phyloP scores from a whole-genome alignment of 2,329 filamentous ascomycete species.

The Monilinia fructicola region DNA sequence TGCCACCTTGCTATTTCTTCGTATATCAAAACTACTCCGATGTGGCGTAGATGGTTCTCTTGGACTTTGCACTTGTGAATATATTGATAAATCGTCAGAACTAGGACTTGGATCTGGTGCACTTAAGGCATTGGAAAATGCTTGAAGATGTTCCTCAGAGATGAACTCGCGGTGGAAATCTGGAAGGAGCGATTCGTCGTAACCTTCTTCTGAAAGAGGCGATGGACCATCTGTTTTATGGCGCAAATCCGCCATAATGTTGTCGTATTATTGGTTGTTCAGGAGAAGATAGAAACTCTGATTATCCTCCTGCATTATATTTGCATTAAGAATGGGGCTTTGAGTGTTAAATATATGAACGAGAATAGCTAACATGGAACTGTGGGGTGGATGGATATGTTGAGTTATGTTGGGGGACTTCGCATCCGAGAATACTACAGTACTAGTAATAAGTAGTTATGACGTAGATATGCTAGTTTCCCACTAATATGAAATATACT shows the following conservation, averaged over 20 bases:
- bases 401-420: slow-evolving; percentile 11
- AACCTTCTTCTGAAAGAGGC: slow-evolving; percentile 61
- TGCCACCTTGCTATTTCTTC: slow-evolving; percentile 22
- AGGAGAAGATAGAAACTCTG: slow-evolving; percentile 2
- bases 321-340: slow-evolving; percentile 17
- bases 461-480: slow-evolving; percentile 15
- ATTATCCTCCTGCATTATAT: slow-evolving; percentile 19
- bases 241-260: slow-evolving; percentile 37
- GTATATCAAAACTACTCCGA: slow-evolving; percentile 29
- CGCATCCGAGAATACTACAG: slow-evolving; percentile 4
- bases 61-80: slow-evolving; percentile 19
- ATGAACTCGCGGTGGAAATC: slow-evolving; percentile 80
- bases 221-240: slow-evolving; percentile 52
- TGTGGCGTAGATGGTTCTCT: slow-evolving; percentile 22
- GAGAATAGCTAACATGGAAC: slow-evolving; percentile 11
- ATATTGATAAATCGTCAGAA: slow-evolving; percentile 48
- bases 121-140: slow-evolving; percentile 79
- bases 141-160: slow-evolving; percentile 66
- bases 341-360: background rate
- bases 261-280: slow-evolving; percentile 12
- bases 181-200: slow-evolving; percentile 70
- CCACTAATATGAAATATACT: too few species aligned
- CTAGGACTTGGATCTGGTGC: slow-evolving; percentile 74
- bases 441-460: background rate
- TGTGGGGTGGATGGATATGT: slow-evolving; percentile 20